Base-by-base conservation (phyloP, 2,329 filamentous ascomycete species). In the Fusarium sp. region DNA sequence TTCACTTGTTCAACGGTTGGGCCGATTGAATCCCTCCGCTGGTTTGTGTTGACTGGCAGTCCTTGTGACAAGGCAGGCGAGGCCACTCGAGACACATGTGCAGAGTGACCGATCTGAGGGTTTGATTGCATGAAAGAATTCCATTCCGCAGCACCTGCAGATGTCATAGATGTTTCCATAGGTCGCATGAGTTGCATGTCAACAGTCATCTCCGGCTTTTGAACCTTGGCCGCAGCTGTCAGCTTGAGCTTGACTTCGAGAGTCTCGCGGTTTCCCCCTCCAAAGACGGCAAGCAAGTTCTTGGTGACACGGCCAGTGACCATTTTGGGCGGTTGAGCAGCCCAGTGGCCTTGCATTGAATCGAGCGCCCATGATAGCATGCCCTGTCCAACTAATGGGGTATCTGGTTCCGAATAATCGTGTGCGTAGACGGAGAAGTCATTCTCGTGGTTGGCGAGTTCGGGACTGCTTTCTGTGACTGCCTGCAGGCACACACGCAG, bases 361-460 rank as follows among this genome's bases (percentile, higher is more conserved):
- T 77, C 88, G 45, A 98, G 85, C 22, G 91, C 89, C 87, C 92
- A 92, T 38, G 96, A 98, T 20, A 99, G 85, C 90, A 98, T 93
- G 54, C 97, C 96, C 80, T 99, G 95, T 22, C 96, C 96, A 24
- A 98, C 95, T 58, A 98, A 86, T 54, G 97, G 96, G 18, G 91
- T 93, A 76, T 98, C 95, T 69, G 93, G 92, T 81, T 99, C 96
- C 14, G 96, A 98, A 79, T 95, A 98, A 80, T 99, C 96, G 82
- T 94, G 93, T 31, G 95, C 94, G 81, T 99, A 99, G 58, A 99
- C 90, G n/a, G 94, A 96, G 81, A 96, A 99, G 81, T 99, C 95
- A 79, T 88, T 82, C 81, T 99, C 94, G 80, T 84, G 91, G 84
- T 76, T 88, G 10, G 75, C 74, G 45, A 99, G 87, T 81, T 99